Evolutionary conservation across 164 flowering plant species (phyloP), one percentile per base, ranked within the genome.

Genomic region (Umbilicus rupestris): DNA sequence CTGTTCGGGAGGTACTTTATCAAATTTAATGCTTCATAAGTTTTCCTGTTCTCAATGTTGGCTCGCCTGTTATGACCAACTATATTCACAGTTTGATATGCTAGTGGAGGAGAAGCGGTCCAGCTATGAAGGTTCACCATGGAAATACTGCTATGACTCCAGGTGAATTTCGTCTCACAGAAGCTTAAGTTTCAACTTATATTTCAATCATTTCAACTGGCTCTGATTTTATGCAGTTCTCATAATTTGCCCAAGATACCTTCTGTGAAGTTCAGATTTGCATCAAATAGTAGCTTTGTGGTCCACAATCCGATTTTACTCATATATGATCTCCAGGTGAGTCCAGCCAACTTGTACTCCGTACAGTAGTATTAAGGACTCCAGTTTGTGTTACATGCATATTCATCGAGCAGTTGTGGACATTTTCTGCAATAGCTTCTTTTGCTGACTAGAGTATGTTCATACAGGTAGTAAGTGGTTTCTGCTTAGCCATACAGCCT

Each of bases 401-500:
- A 62, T 19, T 62, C 15, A 19, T 31, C 39, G n/a, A 19, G 0
- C 16, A 62, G 17, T n/a, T 31, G 15, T 14, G 14, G 28, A 60
- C 33, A 0, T 60, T 60, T 60, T 2, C 4, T 17, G 9, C 7
- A n/a, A 29, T 37, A 30, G 58, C 29, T 7, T 10, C 60, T 69
- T 50, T 60, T 39, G 65, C 45, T 44, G 30, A 45, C 50, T 55
- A 67, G 60, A 5, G 11, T 29, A 66, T 65, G 62, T 20, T 65
- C 70, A 20, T 85, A 74, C 86, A 90, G 97, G 92, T 78, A 52
- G 73, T 78, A 12, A 67, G 64, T 65, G 96, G 86, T 69, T 88
- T 86, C 74, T 93, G 98, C 80, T 79, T 93, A 73, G 95, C 97
- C 16, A 49, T 93, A 66, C 88, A 82, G 69, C 78, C 92, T 17